A percentile compares a stretch with the other conserved stretches of the same genome.
These are phyloP conservation scores for Plenodomus lindquistii DNA, from an alignment of 2,329 filamentous ascomycete species.

Conservation along the genomic window DNA sequence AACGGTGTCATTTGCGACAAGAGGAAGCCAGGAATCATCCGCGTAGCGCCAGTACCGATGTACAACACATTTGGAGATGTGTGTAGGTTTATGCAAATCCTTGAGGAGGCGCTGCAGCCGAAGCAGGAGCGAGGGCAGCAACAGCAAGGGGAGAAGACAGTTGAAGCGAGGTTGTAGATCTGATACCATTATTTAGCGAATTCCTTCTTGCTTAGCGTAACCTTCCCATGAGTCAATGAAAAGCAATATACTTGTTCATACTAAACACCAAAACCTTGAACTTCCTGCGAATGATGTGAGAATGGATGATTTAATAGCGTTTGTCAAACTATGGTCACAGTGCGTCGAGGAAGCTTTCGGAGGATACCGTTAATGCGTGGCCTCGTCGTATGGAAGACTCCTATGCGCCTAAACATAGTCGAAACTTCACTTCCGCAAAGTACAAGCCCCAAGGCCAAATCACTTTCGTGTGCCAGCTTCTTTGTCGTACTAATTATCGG, in stretches of 20 bases:
- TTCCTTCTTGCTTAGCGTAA: not conserved
- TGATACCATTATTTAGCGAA: not conserved
- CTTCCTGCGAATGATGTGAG: no score
- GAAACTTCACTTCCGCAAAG: not conserved
- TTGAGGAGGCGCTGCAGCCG: constrained; percentile 47
- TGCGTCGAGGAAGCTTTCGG: constrained; percentile 3
- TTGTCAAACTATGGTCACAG: not conserved
- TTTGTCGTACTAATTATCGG: not conserved
- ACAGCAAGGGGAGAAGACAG: not conserved
- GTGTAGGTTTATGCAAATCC: constrained; percentile 48
- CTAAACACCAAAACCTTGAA: no score
- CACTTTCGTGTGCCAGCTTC: constrained; percentile 1
- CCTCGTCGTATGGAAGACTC: constrained; percentile 1
- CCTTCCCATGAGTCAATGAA: not conserved
- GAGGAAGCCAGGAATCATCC: constrained; percentile 80
- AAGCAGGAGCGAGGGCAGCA: constrained; percentile 1
- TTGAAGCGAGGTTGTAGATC: constrained; percentile 15
- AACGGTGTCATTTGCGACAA: constrained; percentile 79
- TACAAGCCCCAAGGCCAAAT: constrained; percentile 2
- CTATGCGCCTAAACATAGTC: not conserved
- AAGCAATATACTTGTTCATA: not conserved
- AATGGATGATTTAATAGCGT: no score
- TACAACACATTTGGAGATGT: constrained; percentile 83
- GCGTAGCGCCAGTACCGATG: constrained; percentile 79
- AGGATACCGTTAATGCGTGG: constrained; percentile 1